Conservation (phyloP, 108 stramenopile species). For the Mediolabrus comicus region DNA sequence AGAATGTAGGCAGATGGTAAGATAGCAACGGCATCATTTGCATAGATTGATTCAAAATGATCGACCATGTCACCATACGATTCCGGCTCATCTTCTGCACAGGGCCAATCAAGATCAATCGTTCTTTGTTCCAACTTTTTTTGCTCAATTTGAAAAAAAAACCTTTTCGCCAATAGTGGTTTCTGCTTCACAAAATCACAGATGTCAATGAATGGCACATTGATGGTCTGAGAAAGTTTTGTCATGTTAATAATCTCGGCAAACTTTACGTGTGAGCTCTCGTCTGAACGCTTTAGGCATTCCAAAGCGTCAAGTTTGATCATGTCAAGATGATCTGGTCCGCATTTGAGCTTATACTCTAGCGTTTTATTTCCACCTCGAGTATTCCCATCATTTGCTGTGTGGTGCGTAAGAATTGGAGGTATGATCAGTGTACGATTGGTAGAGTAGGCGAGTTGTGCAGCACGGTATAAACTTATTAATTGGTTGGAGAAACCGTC, state of each 20-base stretch:
- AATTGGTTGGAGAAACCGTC: background rate
- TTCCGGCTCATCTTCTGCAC: background rate
- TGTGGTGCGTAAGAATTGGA: background rate
- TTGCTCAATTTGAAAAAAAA: background rate
- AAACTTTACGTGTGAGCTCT: background rate
- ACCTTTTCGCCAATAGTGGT: background rate
- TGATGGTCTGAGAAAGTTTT: background rate
- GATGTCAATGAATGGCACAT: background rate
- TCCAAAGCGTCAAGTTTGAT: background rate
- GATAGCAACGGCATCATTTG: background rate
- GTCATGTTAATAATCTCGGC: background rate
- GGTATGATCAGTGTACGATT: conserved; percentile 1
- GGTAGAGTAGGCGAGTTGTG: background rate
- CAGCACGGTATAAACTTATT: background rate
- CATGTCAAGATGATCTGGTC: background rate
- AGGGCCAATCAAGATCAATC: background rate
- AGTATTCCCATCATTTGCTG: background rate
- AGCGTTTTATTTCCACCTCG: background rate
- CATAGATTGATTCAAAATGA: background rate
- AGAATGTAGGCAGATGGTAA: background rate
- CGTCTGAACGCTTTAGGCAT: background rate
- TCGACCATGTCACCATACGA: background rate
- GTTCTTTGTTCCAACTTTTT: background rate
- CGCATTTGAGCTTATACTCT: background rate
- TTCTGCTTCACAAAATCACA: background rate